Evolutionary conservation across 768 basidiomycete species (phyloP), one percentile per base, ranked within the genome.

Genomic region (Gymnopilus junonius): DNA sequence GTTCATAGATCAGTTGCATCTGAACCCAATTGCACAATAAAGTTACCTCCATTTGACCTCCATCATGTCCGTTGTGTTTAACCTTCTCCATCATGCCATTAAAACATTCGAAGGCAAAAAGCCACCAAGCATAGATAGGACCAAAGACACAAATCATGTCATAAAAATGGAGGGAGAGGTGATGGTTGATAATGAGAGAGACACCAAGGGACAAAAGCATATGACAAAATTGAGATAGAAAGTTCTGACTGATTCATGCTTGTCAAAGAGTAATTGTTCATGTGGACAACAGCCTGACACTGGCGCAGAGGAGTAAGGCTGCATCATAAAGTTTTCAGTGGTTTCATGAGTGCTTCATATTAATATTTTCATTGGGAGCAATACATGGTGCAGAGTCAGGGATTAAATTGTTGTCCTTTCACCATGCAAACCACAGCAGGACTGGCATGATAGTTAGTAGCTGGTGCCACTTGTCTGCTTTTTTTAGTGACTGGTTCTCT

Each of bases 81-180:
- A 76, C 71, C 11, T 69, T 67, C 45, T 77, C 71, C 14, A 77
- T 61, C 64, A 75, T 70, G 0, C 76, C 73, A 63, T 78, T 78
- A 63, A 76, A 76, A 5, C 69, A 61, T 55, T 78, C 75, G 57
- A 76, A 77, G 0, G 70, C 71, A 55, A 78, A 78, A 0, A 76
- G 63, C 75, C 77, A 78, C 75, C 74, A 76, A 11, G 59, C 69
- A 35, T 76, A 76, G 14, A 76, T 67, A 8, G 76, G 77, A 8
- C 75, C 75, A 61, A 68, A 76, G 1, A 55, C 53, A 21, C 66
- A 37, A 27, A 77, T 67, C 50, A 75, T 67, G 0, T 58, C 43
- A 12, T 31, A 12, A 40, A 64, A 71, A 55, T 76, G 75, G 55
- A 69, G 69, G 6, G 67, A 64, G 4, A 75, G 65, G 48, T 77